phyloP scores from a whole-genome alignment of 768 basidiomycete species.

The Tulasnella sp. region DNA sequence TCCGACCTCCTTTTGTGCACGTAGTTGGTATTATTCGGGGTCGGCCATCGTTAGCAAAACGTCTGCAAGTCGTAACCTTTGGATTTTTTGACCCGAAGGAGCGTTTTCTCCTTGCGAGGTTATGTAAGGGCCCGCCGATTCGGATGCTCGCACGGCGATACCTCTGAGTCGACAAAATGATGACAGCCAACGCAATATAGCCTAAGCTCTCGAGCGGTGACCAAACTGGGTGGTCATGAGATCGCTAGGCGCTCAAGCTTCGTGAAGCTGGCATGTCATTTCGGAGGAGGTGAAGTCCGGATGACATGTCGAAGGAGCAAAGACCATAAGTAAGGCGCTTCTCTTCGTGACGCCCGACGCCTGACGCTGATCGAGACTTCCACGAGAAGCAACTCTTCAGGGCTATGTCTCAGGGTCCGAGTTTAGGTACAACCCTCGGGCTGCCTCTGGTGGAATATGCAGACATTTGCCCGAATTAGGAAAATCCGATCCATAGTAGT shows the following conservation, averaged over 20 bases:
- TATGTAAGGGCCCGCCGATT: too few relatives aligned
- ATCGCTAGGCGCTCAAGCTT: background rate
- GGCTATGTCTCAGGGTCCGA: background rate
- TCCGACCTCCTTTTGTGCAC: too few relatives aligned
- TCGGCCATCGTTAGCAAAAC: background rate
- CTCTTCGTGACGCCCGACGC: background rate
- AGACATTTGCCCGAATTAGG: too few relatives aligned
- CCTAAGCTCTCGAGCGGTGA: too few relatives aligned
- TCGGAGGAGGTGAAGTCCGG: background rate
- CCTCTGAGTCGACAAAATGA: too few relatives aligned
- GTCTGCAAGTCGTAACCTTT: background rate
- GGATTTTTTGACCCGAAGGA: background rate
- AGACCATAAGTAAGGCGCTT: background rate
- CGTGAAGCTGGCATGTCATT: background rate
- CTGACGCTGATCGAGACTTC: background rate
- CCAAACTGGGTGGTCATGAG: background rate
- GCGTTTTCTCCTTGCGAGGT: too few relatives aligned
- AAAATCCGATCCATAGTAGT: too few relatives aligned
- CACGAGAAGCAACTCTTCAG: background rate
- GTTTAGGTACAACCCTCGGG: background rate
- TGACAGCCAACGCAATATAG: too few relatives aligned
- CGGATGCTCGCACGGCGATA: too few relatives aligned
- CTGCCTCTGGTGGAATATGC: background rate
- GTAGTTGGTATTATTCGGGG: background rate
- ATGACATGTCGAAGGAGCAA: too few relatives aligned